Evolutionary conservation across 2,329 filamentous ascomycete genomes (phyloP), one percentile per base, ranked within the genome.

Genomic region (Blastomyces percursus): DNA sequence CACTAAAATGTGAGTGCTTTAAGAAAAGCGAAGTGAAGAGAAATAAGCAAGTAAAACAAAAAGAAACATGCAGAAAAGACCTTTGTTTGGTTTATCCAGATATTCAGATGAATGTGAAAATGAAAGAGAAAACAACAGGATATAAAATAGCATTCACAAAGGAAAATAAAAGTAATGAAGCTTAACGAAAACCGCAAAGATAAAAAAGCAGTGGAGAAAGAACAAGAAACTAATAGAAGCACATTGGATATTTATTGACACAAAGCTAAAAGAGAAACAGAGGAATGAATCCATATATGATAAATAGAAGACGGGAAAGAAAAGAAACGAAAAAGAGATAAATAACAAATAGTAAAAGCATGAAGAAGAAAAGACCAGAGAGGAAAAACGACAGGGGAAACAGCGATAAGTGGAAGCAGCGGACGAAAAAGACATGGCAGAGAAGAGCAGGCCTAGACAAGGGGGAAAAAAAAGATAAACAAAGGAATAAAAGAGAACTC

Each of bases 151-250:
- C 44, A 61, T 42, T 35, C 48, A 61, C 24, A 54, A 44, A 55
- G 24, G 55, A 61, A 55, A 27, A 9, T 35, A 35, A 59, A 50
- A 50, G 19, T 38, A 60, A 44, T 38, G 19, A 38, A 40, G 14
- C 12, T 42, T 42, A 42, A 42, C 40, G 4, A 42, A 27, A 54
- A 24, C n/a, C 4, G 40, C 12, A 46, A 61, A 30, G 27, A 40
- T 65, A 24, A 65, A 64, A 57, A 67, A 63, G 59, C 38, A 58
- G 48, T 27, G 52, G 46, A 51, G 11, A 51, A 24, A n/a, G 0
- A 50, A 50, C 46, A 27, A 50, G 46, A 50, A 27, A 12, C n/a
- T 24, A 21, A 48, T 56, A 40, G 16, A 42, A 4, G 32, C 32
- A 50, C 21, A 54, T 21, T 50, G 50, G 27, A 55, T 61, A 61